phyloP scores from a whole-genome alignment of 192 early-diverging fungal species.

The Entophlyctis luteolus region DNA sequence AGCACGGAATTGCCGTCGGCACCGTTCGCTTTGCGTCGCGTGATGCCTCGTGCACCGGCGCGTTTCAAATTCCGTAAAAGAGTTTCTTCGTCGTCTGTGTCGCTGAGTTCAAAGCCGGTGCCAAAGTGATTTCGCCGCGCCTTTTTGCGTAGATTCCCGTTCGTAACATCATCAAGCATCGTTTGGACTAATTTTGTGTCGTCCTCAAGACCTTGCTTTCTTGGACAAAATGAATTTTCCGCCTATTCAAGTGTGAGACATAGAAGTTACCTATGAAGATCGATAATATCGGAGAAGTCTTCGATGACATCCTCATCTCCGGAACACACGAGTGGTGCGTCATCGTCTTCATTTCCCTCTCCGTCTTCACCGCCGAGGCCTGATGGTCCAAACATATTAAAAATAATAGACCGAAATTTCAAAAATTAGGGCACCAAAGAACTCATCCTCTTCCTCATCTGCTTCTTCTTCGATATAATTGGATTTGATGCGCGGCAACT shows the following conservation, averaged over 20 bases:
- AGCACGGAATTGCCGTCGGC: slow-evolving; percentile 8
- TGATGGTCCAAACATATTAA: too few relatives aligned
- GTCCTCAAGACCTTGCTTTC: slow-evolving; percentile 28
- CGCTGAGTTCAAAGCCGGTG: slow-evolving; percentile 22
- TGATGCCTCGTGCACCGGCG: slow-evolving; percentile 2
- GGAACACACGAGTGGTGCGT: slow-evolving; percentile 23
- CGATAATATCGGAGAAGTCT: slow-evolving; percentile 31
- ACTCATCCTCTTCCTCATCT: slow-evolving; percentile 31
- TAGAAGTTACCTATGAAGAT: slow-evolving; percentile 20
- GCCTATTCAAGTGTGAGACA: neutral
- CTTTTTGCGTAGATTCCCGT: slow-evolving; percentile 36
- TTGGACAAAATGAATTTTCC: neutral
- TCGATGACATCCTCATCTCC: slow-evolving; percentile 28
- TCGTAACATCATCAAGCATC: slow-evolving; percentile 38
- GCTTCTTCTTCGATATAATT: slow-evolving; percentile 26
- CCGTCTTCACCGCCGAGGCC: slow-evolving; percentile 34
- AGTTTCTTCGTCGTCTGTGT: slow-evolving; percentile 35
- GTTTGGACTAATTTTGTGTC: slow-evolving; percentile 26
- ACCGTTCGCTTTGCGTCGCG: neutral
- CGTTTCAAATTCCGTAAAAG: slow-evolving; percentile 12
- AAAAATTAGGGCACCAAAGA: too few relatives aligned
- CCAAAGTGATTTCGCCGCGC: slow-evolving; percentile 16
- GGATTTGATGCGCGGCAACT: slow-evolving; percentile 17
- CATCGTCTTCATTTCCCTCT: slow-evolving; percentile 17
- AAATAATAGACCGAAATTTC: too few relatives aligned